Evolutionary conservation across 2,329 filamentous ascomycete genomes (phyloP), one percentile per base, ranked within the genome.

Genomic region (Stagonosporopsis cucurbitacearum): DNA sequence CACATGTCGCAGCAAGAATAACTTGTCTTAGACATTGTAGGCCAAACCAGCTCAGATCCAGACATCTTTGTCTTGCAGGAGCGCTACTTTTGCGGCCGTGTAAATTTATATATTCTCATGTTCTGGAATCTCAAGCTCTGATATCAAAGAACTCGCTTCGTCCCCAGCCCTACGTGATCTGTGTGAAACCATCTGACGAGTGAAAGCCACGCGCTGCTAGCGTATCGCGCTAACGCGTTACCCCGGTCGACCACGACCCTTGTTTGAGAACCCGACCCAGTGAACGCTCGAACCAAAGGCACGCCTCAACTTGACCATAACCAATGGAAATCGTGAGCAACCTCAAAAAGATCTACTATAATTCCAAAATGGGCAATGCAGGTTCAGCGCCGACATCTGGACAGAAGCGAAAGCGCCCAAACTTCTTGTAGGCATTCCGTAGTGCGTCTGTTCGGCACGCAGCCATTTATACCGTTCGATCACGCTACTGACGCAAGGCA

Each of bases 1-100:
- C 80, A 82, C 64, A 79, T 82, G 79, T 71, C 74, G 58, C 80
- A 82, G 65, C 75, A 81, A 50, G 77, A 75, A 33, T 74, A 17
- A 51, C 22, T 9, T 22, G 20, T 13, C 32, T 37, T 19, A 32
- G 49, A 32, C 25, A 28, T 11, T 26, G 1, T 23, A 11, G 17
- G 17, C 20, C 28, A 45, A 15, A 32, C 30, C 30, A n/a, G 15
- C 7, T n/a, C 2, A 32, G 13, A n/a, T 32, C 13, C 7, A 32
- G 30, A 19, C 13, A 46, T 36, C 19, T 44, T 17, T 26, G 15
- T 36, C 7, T 17, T 26, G 26, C 25, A n/a, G 20, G 15, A 35
- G 6, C 9, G 5, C 15, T 23, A 6, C 3, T 17, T 15, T 15
- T 12, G 17, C 25, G 39, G 22, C 15, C 20, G 22, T 37, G 3